A percentile compares a stretch with the other conserved stretches of the same genome.
phyloP scores from a whole-genome alignment of 441 rosid species.

The Arabidopsis hybrid region DNA sequence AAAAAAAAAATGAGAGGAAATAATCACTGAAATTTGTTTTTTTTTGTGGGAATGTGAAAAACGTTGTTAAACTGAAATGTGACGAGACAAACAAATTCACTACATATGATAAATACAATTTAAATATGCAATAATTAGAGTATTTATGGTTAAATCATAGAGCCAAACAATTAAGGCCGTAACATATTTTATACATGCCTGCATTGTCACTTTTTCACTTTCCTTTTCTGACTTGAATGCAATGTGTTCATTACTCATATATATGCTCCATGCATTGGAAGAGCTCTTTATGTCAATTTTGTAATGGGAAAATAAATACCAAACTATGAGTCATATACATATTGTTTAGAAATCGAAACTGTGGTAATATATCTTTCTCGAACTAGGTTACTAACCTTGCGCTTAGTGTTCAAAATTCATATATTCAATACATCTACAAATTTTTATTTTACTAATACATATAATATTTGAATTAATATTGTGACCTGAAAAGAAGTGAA shows the following conservation, averaged over 20 bases:
- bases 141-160: no score
- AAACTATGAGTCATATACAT: not conserved
- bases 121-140: not conserved
- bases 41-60: not conserved
- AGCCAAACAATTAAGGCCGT: not conserved
- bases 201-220: constrained; percentile 1
- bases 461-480: no score
- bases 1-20: no score
- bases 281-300: not conserved
- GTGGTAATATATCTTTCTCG: not conserved
- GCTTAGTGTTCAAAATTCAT: not conserved
- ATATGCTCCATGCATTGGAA: constrained; percentile 2
- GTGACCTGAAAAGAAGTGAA: no score
- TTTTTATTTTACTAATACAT: no score
- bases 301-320: not conserved
- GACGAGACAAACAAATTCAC: not conserved
- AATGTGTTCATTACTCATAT: constrained; percentile 28
- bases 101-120: not conserved
- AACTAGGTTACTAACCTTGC: not conserved
- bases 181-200: not conserved
- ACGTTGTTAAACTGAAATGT: not conserved
- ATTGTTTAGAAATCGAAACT: not conserved
- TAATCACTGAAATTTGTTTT: not conserved
- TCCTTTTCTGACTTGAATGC: constrained; percentile 24
- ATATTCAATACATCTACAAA: not conserved